These are phyloP conservation scores for Casuarina cunninghamiana DNA, from an alignment of 306 rosid genomes.

Conservation along the genomic window DNA sequence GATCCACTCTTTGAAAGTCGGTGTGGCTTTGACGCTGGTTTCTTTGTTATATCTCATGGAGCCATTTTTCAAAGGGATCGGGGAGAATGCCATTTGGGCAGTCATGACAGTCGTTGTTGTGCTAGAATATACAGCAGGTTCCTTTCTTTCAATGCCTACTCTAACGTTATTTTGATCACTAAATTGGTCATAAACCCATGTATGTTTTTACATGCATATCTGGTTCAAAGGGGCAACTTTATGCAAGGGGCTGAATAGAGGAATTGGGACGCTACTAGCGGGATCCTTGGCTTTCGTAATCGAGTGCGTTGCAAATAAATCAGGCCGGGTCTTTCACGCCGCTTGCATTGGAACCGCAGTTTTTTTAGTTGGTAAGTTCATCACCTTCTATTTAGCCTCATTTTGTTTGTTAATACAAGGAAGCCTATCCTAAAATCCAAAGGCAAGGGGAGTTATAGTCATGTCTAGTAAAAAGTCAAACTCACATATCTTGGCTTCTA, in stretches of 20 bases:
- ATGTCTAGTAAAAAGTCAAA: too few species aligned
- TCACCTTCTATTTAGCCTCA: too few species aligned
- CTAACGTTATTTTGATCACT: not conserved
- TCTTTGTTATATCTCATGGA: conserved; percentile 72
- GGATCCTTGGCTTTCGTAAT: conserved; percentile 76
- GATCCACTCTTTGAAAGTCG: conserved; percentile 84
- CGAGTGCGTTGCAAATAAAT: conserved; percentile 50
- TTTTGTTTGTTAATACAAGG: too few species aligned
- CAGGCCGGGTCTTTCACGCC: conserved; percentile 50
- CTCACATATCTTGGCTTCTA: too few species aligned
- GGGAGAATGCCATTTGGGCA: conserved; percentile 85
- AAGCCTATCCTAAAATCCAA: too few species aligned
- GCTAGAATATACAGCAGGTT: conserved; percentile 92
- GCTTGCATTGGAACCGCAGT: conserved; percentile 77
- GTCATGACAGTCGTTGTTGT: conserved; percentile 97
- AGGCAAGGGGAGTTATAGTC: too few species aligned
- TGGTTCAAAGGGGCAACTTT: conserved; percentile 76
- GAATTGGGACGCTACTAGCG: conserved; percentile 82
- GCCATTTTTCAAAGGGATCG: conserved; percentile 66
- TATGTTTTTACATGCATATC: not conserved
- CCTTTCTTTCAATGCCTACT: not conserved
- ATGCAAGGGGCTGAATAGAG: conserved; percentile 98
- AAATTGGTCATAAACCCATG: not conserved
- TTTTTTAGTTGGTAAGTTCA: conserved; percentile 61
- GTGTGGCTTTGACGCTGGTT: conserved; percentile 69